Conservation (phyloP, 306 rosid species). For the Cucurbita pepo region DNA sequence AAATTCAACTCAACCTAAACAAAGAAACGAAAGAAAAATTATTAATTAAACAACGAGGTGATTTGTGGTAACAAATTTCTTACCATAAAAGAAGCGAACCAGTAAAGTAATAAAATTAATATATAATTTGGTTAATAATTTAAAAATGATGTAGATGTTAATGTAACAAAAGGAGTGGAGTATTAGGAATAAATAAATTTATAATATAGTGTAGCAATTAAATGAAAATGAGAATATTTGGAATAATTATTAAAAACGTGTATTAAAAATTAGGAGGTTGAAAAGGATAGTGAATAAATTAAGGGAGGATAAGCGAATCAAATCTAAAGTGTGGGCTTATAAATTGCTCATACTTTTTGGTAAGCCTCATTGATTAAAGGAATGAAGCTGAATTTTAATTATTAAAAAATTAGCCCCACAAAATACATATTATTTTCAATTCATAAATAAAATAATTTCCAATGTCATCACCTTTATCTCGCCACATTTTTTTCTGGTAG, state of each 20-base stretch:
- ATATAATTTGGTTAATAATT: too few relatives aligned
- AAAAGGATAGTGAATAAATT: not conserved
- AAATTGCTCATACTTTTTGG: slow-evolving; percentile 9
- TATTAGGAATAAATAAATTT: not conserved
- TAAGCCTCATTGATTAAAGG: not conserved
- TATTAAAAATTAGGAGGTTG: not conserved
- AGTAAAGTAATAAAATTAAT: too few relatives aligned
- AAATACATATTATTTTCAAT: not conserved
- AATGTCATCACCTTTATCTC: slow-evolving; percentile 1
- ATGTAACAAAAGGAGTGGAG: too few relatives aligned
- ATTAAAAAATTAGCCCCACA: not conserved
- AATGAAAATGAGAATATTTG: not conserved
- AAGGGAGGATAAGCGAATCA: not conserved
- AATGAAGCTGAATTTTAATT: not conserved
- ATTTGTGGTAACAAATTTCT: too few relatives aligned
- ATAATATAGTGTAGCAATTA: not conserved
- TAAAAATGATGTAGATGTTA: too few relatives aligned
- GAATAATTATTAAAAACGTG: not conserved
- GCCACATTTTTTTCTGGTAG: not conserved
- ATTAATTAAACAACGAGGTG: too few relatives aligned
- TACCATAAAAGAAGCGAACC: too few relatives aligned
- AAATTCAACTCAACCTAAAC: too few relatives aligned
- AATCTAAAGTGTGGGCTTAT: slow-evolving; percentile 1
- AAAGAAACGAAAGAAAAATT: too few relatives aligned
- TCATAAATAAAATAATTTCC: not conserved